Base-by-base conservation (phyloP, 768 basidiomycete species). In the Cyclocybe aegerita region DNA sequence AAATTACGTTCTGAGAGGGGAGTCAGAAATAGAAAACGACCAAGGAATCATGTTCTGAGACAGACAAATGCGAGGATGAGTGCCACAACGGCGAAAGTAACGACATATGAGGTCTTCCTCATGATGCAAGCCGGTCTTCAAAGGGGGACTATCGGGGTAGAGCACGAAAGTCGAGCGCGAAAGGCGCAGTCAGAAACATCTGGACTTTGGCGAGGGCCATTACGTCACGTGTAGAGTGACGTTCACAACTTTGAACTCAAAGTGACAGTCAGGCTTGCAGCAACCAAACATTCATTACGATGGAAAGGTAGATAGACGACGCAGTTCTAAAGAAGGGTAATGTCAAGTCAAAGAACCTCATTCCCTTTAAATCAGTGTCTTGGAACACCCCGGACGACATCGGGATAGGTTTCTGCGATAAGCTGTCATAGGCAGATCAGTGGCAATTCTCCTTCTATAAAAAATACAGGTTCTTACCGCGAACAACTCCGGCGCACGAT, bases 401-500 rank as follows among this genome's bases (percentile, higher is more conserved):
- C 71, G 9, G 88, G 88, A 63, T 91, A 92, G 32, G 75, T 77
- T 42, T 73, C 64, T 4, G 82, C 80, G 58, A 91, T 87, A 67
- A 87, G 68, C 85, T 87, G 36, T 7, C 31, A 53, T 56, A 7
- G 52, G 34, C n/a, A 52, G 8, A 38, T 31, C 44, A 40, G 29
- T 43, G 35, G 9, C 32, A 39, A 9, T 9, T n/a, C 8, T 10
- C 8, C 12, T 7, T 11, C 29, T 14, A 4, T 17, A 43, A 40
- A 43, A 47, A 16, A 29, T 30, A 15, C 41, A 16, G 10, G 40
- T 47, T 65, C 79, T 52, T 64, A 86, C 84, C 30, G 61, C 71
- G 60, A 90, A 91, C 39, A 92, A 69, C 33, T 76, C 80, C 12
- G 90, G 90, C 12, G 87, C 84, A 43, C 92, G 78, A 39, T 81